Conservation (phyloP, 2,329 filamentous ascomycete species). For the Alternaria ethzedia region DNA sequence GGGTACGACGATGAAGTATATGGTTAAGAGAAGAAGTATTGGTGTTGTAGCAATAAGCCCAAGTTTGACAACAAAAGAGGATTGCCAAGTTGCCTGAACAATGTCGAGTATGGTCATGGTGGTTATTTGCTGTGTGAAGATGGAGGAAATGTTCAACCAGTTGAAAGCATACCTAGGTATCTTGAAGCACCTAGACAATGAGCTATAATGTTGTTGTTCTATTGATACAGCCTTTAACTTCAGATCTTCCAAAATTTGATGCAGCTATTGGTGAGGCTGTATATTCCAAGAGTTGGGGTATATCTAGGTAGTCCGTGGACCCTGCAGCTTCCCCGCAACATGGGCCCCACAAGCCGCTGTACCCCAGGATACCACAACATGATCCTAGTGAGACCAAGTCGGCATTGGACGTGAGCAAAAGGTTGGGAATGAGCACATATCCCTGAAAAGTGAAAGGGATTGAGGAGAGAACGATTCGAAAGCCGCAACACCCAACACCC, state of each 20-base stretch:
- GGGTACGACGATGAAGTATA: conserved; percentile 39
- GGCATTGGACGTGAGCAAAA: background rate
- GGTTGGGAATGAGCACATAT: background rate
- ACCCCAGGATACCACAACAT: background rate
- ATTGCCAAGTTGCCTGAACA: background rate
- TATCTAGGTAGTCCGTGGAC: background rate
- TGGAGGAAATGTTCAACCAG: background rate
- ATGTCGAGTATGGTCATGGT: conserved; percentile 16
- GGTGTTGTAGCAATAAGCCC: conserved; percentile 20
- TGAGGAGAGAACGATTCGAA: background rate
- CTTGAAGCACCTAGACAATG: background rate
- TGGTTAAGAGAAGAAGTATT: conserved; percentile 26
- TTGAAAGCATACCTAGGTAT: too few species aligned
- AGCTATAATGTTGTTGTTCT: rapidly evolving
- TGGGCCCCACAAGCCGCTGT: conserved; percentile 6
- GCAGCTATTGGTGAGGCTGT: background rate
- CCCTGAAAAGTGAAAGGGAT: background rate
- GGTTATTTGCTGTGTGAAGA: background rate
- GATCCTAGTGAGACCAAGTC: background rate
- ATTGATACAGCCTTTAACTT: background rate
- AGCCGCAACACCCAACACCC: background rate
- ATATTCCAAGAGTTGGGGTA: conserved; percentile 1
- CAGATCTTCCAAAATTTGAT: background rate
- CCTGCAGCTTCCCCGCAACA: conserved; percentile 8
- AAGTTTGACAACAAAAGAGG: conserved; percentile 18